Percentiles rank a stretch among this genome's conserved stretches.
Evolutionary conservation across 2,329 filamentous ascomycete genomes (phyloP).

Genomic region (Talaromyces marneffei): DNA sequence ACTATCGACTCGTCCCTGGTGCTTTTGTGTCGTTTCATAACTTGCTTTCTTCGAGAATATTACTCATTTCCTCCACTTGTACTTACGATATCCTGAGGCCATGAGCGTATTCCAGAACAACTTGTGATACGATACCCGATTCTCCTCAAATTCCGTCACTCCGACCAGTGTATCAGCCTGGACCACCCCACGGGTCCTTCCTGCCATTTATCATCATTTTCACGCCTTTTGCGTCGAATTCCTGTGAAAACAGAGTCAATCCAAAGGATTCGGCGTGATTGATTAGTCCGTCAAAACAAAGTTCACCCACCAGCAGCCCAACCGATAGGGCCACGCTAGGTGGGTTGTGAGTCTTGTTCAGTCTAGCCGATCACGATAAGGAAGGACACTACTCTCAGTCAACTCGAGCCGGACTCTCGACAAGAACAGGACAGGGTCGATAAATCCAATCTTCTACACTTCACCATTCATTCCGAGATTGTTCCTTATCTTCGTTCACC

Average conservation of each 20-base stretch:
- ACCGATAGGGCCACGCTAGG: constrained; percentile 24
- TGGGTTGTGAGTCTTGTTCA: constrained; percentile 11
- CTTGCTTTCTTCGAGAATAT: not conserved
- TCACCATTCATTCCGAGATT: not conserved
- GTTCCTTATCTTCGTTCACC: not conserved
- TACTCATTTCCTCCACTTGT: not conserved
- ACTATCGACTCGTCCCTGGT: not conserved
- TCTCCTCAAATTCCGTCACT: not conserved
- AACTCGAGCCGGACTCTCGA: not conserved
- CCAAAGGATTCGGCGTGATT: not conserved
- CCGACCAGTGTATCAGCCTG: constrained; percentile 1
- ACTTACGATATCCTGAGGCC: not conserved
- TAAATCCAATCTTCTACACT: no score
- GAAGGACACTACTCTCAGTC: not conserved
- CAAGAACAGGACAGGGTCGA: not conserved
- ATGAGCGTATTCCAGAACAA: not conserved
- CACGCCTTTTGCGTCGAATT: not conserved
- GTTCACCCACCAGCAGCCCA: constrained; percentile 19
- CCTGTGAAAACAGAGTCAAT: not conserved
- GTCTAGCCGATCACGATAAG: not conserved
- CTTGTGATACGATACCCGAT: not conserved
- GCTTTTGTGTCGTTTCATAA: not conserved
- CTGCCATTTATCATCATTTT: constrained; percentile 3
- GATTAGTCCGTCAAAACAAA: not conserved
- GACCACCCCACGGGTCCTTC: not conserved